A percentile compares a stretch with the other conserved stretches of the same genome.
phyloP scores from a whole-genome alignment of 1,284 basidiomycete genomes.

The Sparassis latifolia region DNA sequence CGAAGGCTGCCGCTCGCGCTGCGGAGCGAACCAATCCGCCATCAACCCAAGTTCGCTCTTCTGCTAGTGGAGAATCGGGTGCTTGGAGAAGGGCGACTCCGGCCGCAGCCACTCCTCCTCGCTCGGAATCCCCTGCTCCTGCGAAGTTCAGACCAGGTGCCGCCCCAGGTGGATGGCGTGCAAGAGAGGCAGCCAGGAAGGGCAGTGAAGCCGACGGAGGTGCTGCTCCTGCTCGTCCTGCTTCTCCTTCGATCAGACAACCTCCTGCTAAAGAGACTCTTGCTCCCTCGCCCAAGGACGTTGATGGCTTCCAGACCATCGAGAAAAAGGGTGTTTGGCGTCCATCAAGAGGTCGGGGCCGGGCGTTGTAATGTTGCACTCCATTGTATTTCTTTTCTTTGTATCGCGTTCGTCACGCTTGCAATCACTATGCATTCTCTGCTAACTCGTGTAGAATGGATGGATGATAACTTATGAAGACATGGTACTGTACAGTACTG shows the following conservation, averaged over 20 bases:
- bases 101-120: conserved; percentile 21
- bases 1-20: conserved; percentile 24
- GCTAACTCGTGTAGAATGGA: no score
- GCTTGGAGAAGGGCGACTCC: conserved; percentile 33
- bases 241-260: conserved; percentile 28
- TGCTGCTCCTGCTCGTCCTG: conserved; percentile 27
- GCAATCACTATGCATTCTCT: background rate
- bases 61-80: conserved; percentile 4
- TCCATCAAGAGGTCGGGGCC: conserved; percentile 28
- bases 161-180: conserved; percentile 42
- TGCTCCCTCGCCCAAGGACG: conserved; percentile 32
- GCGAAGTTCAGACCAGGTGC: conserved; percentile 42
- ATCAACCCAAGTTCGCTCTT: conserved; percentile 18
- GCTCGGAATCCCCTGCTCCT: conserved; percentile 41
- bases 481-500: conserved; percentile 20
- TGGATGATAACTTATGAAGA: conserved; percentile 1
- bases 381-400: conserved; percentile 1
- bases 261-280: conserved; percentile 33
- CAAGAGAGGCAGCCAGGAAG: conserved; percentile 42
- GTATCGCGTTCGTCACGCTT: conserved; percentile 3
- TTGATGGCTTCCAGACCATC: conserved; percentile 71
- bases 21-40: conserved; percentile 21
- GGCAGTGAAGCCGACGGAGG: conserved; percentile 16
- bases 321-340: conserved; percentile 38
- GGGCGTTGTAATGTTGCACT: conserved; percentile 6